Evolutionary conservation across 2,329 filamentous ascomycete species (phyloP).

Genomic region (Metarhizium sp.): DNA sequence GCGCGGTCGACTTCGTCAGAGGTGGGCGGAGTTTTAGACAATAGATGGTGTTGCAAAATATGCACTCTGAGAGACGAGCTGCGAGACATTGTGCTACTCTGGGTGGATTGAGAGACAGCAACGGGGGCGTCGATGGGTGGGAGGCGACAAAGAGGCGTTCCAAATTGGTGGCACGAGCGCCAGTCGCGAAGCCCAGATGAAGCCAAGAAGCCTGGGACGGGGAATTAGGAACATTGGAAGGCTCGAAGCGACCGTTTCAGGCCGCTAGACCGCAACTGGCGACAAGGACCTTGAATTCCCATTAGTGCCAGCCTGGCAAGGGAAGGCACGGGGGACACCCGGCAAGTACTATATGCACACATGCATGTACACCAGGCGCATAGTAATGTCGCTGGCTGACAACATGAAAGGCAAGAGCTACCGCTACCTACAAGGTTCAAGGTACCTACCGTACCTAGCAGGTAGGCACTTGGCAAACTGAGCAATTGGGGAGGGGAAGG

Average conservation of each 20-base stretch:
- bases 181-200: background rate
- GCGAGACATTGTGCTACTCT: background rate
- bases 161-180: slow-evolving; percentile 1
- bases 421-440: too few species aligned
- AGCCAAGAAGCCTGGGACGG: background rate
- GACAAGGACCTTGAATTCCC: background rate
- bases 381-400: too few species aligned
- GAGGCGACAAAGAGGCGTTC: slow-evolving; percentile 1
- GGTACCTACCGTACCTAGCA: too few species aligned
- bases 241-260: background rate
- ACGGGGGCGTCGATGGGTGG: background rate
- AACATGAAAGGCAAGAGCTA: too few species aligned
- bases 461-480: too few species aligned
- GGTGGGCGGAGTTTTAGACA: background rate
- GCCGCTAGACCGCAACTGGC: background rate
- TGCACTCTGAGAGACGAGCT: background rate
- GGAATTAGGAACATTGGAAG: background rate
- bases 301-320: background rate
- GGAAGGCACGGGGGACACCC: background rate
- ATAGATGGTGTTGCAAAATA: background rate
- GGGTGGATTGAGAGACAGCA: background rate
- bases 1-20: background rate
- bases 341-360: background rate
- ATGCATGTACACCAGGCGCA: too few species aligned
- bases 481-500: too few species aligned